These are phyloP conservation scores for Candolleomyces efflorescens DNA, from an alignment of 768 basidiomycete species.

Conservation along the genomic window DNA sequence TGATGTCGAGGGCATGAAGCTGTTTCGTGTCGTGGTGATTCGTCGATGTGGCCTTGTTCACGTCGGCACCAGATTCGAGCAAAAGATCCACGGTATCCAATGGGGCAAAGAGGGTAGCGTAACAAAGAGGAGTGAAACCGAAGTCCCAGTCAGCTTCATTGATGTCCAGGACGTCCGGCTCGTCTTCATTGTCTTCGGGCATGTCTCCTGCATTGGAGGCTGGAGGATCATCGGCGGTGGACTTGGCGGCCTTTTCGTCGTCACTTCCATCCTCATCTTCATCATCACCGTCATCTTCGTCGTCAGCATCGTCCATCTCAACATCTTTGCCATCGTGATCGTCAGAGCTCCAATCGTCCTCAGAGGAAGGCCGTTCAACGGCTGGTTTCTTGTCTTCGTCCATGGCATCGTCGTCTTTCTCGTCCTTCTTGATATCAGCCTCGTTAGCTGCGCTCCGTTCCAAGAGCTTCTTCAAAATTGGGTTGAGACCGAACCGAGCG, in stretches of 20 bases:
- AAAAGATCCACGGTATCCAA: conserved; percentile 41
- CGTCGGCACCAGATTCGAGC: conserved; percentile 44
- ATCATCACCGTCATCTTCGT: conserved; percentile 20
- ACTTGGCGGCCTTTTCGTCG: conserved; percentile 10
- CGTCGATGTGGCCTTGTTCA: conserved; percentile 26
- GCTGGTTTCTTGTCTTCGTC: conserved; percentile 21
- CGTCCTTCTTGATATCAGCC: conserved; percentile 19
- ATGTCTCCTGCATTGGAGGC: conserved; percentile 26
- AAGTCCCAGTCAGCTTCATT: conserved; percentile 57
- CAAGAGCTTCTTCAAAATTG: conserved; percentile 46
- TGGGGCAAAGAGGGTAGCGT: conserved; percentile 47
- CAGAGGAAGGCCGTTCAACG: conserved; percentile 37
- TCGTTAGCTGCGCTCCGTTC: conserved; percentile 42
- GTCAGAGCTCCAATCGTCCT: conserved; percentile 48
- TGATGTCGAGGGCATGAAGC: conserved; percentile 36
- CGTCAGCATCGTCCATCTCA: conserved; percentile 26
- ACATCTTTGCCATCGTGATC: conserved; percentile 34
- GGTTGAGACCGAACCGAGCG: conserved; percentile 39
- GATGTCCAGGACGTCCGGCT: conserved; percentile 53
- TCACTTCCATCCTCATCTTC: conserved; percentile 19
- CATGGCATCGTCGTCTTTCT: conserved; percentile 17
- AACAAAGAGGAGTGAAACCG: conserved; percentile 46
- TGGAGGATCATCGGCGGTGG: conserved; percentile 10
- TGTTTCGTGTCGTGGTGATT: conserved; percentile 18
- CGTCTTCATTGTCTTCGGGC: conserved; percentile 44